Evolutionary conservation across 228 moss, liverwort and hornwort genomes (phyloP), one percentile per base, ranked within the genome.

Genomic region (Sphagnum magellanicum): DNA sequence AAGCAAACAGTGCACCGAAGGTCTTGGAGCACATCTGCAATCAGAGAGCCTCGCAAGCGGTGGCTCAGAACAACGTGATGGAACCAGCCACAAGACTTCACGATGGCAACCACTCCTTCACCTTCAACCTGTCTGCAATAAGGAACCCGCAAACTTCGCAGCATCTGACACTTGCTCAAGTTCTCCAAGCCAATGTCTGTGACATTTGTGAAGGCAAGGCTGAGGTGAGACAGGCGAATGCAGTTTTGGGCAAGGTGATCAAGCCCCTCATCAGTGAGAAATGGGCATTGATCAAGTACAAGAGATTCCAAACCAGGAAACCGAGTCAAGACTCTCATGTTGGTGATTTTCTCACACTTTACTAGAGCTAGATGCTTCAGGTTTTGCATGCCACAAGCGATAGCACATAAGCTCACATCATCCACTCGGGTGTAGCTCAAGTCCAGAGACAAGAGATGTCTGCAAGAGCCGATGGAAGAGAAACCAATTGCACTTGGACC

Each of bases 351-450:
- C 61, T 79, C 76, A 79, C 83, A 83, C 59, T 69, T 71, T 14
- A 64, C 71, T 50, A 83, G 58, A 58, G 53, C 74, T 57, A 83
- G 52, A 32, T 76, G 76, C 71, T 76, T 73, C 74, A 83, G 68
- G 50, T 74, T 71, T 13, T 63, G 76, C 32, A 74, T 76, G n/a
- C 76, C 83, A 55, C 79, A 70, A 5, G 79, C 83, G 50, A 83
- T 76, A 11, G 71, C 17, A 4, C 76, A 59, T 57, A 83, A 53
- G 73, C 79, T 76, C 55, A 79, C 50, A 66, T 83, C 83, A 64
- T 83, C 83, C 5, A 83, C 79, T n/a, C 74, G 67, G 6, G 83
- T 83, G 11, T 63, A 58, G 67, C 79, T 83, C 58, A 83, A 59
- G 62, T 83, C 76, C 69, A 83, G 64, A 68, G 49, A 61, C 51